Evolutionary conservation across 352 stramenopile species (phyloP).

Genomic region (Pythium periplocum): DNA sequence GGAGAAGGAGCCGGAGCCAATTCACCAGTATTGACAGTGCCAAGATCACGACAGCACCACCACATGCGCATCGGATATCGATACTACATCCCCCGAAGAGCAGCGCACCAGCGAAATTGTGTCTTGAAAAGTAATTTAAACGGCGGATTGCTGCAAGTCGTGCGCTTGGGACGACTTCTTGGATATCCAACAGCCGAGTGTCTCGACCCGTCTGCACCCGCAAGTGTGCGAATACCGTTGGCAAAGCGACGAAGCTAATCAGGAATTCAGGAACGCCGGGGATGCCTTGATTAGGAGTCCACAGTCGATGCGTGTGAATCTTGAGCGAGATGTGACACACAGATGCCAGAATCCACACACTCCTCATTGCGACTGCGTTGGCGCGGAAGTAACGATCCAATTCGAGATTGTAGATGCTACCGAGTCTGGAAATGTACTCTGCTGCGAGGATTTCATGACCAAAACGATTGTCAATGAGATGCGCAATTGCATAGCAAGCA

Average conservation of each 20-base stretch:
- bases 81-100: neutral
- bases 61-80: neutral
- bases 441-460: slow-evolving; percentile 16
- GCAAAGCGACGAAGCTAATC: no score
- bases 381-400: slow-evolving; percentile 12
- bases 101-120: neutral
- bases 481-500: slow-evolving; percentile 23
- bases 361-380: slow-evolving; percentile 24
- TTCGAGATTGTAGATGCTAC: slow-evolving; percentile 1
- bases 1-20: neutral
- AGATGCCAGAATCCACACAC: slow-evolving; percentile 6
- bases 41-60: neutral
- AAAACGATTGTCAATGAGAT: slow-evolving; percentile 20
- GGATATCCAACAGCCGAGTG: no score
- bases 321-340: no score
- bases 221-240: no score
- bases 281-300: no score
- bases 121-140: neutral
- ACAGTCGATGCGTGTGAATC: no score
- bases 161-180: no score
- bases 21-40: neutral
- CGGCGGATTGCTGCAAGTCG: no score
- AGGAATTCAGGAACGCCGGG: no score
- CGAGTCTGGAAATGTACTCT: slow-evolving; percentile 9
- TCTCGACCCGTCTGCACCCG: no score